phyloP scores from a whole-genome alignment of 192 early-diverging fungal genomes.

The Coemansia reversa region DNA sequence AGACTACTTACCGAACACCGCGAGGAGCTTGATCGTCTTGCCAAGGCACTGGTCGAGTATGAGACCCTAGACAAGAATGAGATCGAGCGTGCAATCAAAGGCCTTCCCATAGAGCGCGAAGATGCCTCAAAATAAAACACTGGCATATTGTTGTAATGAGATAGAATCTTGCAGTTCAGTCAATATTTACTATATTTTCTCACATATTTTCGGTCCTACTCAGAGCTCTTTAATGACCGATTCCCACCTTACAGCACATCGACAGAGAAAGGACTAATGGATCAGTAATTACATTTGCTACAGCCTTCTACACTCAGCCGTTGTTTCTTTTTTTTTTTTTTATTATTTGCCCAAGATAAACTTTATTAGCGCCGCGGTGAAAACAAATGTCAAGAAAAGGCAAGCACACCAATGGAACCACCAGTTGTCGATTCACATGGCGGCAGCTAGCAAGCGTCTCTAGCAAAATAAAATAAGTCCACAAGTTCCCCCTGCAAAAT shows the following conservation, averaged over 20 bases:
- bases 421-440: neutral
- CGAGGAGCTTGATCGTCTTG: conserved; percentile 87
- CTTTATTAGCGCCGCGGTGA: neutral
- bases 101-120: conserved; percentile 51
- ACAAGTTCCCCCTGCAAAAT: neutral
- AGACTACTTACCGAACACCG: conserved; percentile 71
- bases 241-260: neutral
- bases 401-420: neutral
- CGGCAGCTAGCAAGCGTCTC: neutral
- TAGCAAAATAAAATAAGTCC: neutral
- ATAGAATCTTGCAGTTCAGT: neutral
- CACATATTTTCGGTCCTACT: neutral
- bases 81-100: conserved; percentile 63
- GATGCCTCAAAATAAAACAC: conserved; percentile 15
- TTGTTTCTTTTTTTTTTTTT: neutral
- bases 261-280: neutral
- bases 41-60: conserved; percentile 88
- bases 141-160: neutral
- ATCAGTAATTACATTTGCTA: neutral
- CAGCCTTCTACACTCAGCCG: neutral
- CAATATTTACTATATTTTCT: neutral
- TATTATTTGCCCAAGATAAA: neutral
- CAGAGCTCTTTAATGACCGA: neutral
- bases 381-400: neutral
- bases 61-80: conserved; percentile 92